Conservation (phyloP, 1,284 basidiomycete species). For the Neonothopanus nambi region DNA sequence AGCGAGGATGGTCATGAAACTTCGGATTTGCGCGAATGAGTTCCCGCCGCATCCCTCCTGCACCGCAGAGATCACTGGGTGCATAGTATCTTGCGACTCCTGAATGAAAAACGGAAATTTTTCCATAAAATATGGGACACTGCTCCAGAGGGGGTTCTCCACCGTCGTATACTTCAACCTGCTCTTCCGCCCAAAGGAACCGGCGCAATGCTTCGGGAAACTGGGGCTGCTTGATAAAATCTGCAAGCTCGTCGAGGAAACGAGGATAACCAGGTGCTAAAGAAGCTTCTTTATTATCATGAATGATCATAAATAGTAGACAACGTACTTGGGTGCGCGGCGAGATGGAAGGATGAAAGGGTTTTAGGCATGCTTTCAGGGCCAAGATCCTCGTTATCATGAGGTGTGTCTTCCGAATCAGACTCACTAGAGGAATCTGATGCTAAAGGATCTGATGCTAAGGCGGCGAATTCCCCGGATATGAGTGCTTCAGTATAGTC, state of each 20-base stretch:
- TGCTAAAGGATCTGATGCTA: too few species aligned
- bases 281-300: too few species aligned
- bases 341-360: neutral
- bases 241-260: conserved; percentile 12
- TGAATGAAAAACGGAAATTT: conserved; percentile 24
- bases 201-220: conserved; percentile 16
- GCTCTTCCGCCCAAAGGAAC: conserved; percentile 14
- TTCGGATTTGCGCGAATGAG: conserved; percentile 17
- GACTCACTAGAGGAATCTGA: too few species aligned
- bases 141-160: neutral
- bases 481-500: neutral
- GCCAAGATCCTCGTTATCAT: neutral
- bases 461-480: too few species aligned
- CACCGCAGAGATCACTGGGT: conserved; percentile 26
- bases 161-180: conserved; percentile 13
- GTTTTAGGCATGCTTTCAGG: neutral
- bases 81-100: conserved; percentile 25
- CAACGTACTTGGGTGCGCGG: neutral
- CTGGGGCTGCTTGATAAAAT: conserved; percentile 13
- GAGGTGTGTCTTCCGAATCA: neutral
- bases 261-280: conserved; percentile 19
- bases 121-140: conserved; percentile 8
- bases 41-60: conserved; percentile 24
- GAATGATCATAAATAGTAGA: neutral
- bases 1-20: conserved; percentile 8